Conservation (phyloP, 805 yeast genomes). For the Hanseniaspora thailandica region DNA sequence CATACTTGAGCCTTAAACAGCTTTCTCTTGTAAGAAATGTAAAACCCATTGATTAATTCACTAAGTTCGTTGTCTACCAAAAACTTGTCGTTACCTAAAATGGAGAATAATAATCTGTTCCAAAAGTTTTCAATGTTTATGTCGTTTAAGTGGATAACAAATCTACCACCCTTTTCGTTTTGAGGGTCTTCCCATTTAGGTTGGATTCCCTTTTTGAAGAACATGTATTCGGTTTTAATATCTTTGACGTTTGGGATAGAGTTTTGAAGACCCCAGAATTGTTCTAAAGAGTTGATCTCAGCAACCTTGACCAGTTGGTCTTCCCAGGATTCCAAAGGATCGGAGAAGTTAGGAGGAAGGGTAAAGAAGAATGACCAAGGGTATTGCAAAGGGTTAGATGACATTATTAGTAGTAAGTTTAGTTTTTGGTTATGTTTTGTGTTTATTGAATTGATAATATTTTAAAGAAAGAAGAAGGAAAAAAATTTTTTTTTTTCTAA, state of each 20-base stretch:
- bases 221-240: constrained; percentile 86
- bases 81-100: constrained; percentile 60
- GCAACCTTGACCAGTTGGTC: constrained; percentile 88
- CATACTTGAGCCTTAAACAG: constrained; percentile 81
- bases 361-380: constrained; percentile 97
- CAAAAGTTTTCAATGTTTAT: constrained; percentile 50
- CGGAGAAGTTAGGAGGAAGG: constrained; percentile 60
- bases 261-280: constrained; percentile 96
- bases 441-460: too few species aligned
- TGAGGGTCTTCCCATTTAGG: constrained; percentile 97
- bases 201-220: constrained; percentile 83
- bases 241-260: constrained; percentile 86
- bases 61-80: constrained; percentile 58
- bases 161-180: constrained; percentile 87
- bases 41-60: constrained; percentile 86
- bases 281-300: constrained; percentile 87
- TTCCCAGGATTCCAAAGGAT: constrained; percentile 73
- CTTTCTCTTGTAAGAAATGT: constrained; percentile 73
- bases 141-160: constrained; percentile 68
- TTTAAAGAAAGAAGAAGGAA: not conserved
- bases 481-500: too few species aligned
- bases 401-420: too few species aligned
- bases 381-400: constrained; percentile 58
- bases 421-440: not conserved
- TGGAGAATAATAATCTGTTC: constrained; percentile 78